phyloP scores from a whole-genome alignment of 139 green algal species.

The Micractinium conductrix region DNA sequence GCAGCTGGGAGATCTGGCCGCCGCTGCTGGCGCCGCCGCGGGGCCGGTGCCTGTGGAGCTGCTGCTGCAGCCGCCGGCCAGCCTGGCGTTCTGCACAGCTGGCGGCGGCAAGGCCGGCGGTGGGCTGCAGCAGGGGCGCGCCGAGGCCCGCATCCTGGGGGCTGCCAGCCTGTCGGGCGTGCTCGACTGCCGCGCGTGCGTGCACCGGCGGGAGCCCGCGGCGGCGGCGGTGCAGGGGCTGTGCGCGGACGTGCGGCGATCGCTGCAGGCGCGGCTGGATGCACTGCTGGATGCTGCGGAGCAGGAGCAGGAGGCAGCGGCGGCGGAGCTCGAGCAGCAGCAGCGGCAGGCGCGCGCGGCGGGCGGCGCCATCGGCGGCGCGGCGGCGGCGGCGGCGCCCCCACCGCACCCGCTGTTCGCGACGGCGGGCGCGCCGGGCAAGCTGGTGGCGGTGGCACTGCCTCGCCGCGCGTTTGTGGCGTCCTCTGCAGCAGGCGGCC shows the following conservation, averaged over 20 bases:
- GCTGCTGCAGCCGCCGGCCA: slow-evolving; percentile 10
- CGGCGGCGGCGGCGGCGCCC: neutral
- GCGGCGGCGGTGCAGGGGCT: slow-evolving; percentile 31
- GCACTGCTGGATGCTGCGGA: slow-evolving; percentile 38
- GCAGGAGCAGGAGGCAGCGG: slow-evolving; percentile 14
- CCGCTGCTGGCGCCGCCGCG: neutral
- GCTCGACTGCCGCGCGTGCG: slow-evolving; percentile 39
- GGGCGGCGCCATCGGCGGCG: neutral
- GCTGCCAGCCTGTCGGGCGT: slow-evolving; percentile 1
- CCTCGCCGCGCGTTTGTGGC: slow-evolving; percentile 17
- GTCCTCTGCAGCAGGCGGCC: neutral
- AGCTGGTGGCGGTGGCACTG: neutral
- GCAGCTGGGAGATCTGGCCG: slow-evolving; percentile 8
- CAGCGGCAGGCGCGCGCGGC: neutral
- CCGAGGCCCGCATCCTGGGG: neutral
- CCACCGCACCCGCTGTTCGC: slow-evolving; percentile 3
- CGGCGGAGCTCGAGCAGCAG: neutral
- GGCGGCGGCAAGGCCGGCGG: slow-evolving; percentile 17
- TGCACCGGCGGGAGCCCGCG: slow-evolving; percentile 31
- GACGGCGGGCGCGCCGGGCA: neutral
- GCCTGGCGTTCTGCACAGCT: neutral
- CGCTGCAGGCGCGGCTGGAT: slow-evolving; percentile 26
- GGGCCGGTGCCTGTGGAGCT: slow-evolving; percentile 18
- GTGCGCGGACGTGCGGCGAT: slow-evolving; percentile 23
- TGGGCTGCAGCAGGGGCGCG: slow-evolving; percentile 11